These are phyloP conservation scores for Apiotrichum sp. DNA, from an alignment of 1,284 basidiomycete species.

Conservation along the genomic window DNA sequence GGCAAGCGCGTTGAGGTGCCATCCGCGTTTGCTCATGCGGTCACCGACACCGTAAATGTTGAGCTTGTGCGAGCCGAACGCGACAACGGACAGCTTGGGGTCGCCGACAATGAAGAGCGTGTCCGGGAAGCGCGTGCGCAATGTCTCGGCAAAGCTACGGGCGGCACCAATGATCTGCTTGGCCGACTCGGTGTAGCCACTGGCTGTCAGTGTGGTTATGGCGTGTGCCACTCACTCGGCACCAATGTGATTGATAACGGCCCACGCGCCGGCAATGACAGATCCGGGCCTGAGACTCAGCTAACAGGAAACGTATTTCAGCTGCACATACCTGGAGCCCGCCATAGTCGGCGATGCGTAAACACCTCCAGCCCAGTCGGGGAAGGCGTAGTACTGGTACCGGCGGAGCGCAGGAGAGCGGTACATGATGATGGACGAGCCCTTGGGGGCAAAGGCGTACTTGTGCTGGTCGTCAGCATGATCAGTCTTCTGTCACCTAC, in stretches of 20 bases:
- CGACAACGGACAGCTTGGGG: slow-evolving; percentile 83
- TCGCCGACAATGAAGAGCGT: slow-evolving; percentile 75
- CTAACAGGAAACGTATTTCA: background rate
- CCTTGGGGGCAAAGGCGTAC: slow-evolving; percentile 54
- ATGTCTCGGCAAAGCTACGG: slow-evolving; percentile 27
- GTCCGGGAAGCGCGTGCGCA: slow-evolving; percentile 48
- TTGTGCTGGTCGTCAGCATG: slow-evolving; percentile 29
- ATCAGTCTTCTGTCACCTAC: slow-evolving; percentile 46
- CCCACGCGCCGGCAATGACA: slow-evolving; percentile 92
- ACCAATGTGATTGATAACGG: slow-evolving; percentile 89
- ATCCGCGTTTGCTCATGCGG: slow-evolving; percentile 72
- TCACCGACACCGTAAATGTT: slow-evolving; percentile 81
- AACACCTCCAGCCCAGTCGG: slow-evolving; percentile 63
- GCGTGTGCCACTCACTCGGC: slow-evolving; percentile 54
- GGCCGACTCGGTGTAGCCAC: slow-evolving; percentile 88
- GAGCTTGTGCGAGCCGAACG: slow-evolving; percentile 62
- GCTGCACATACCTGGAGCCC: slow-evolving; percentile 53
- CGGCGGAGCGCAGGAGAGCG: slow-evolving; percentile 62
- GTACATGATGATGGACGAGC: slow-evolving; percentile 93
- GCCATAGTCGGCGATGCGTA: slow-evolving; percentile 60
- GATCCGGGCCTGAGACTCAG: slow-evolving; percentile 63
- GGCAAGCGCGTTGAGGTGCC: slow-evolving; percentile 83
- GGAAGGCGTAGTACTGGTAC: slow-evolving; percentile 78
- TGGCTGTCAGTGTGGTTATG: slow-evolving; percentile 32
- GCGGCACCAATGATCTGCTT: slow-evolving; percentile 65